phyloP scores from a whole-genome alignment of 2,329 filamentous ascomycete species.

The Exophiala sp. region DNA sequence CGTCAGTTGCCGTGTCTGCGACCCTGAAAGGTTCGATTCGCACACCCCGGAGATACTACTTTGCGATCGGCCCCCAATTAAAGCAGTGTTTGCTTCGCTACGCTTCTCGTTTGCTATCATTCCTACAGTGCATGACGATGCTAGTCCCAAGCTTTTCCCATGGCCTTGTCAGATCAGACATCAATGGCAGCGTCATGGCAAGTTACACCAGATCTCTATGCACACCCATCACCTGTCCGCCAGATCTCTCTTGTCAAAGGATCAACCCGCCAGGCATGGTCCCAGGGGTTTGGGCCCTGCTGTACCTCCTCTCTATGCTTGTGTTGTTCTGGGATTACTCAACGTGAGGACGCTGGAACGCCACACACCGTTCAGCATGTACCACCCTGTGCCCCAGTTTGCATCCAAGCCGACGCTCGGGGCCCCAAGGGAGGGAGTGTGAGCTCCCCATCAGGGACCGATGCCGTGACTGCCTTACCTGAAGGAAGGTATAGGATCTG shows the following conservation, averaged over 20 bases:
- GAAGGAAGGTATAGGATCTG: too few species aligned
- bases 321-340: neutral
- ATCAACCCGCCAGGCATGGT: constrained; percentile 1
- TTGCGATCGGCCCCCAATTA: neutral
- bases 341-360: neutral
- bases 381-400: neutral
- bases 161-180: neutral
- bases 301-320: neutral
- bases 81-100: neutral
- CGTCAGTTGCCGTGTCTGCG: neutral
- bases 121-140: neutral
- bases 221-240: neutral
- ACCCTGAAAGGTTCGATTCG: neutral
- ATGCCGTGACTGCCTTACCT: too few species aligned
- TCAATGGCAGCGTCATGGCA: constrained; percentile 3
- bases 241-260: neutral
- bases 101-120: neutral
- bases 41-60: neutral
- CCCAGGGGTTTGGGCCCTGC: neutral
- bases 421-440: too few species aligned
- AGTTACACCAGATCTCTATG: constrained; percentile 13
- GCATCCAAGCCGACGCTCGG: too few species aligned
- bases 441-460: too few species aligned
- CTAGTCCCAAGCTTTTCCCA: neutral
- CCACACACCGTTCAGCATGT: neutral